Base-by-base conservation (phyloP, 2,329 filamentous ascomycete genomes). In the Ophiostoma sp. region DNA sequence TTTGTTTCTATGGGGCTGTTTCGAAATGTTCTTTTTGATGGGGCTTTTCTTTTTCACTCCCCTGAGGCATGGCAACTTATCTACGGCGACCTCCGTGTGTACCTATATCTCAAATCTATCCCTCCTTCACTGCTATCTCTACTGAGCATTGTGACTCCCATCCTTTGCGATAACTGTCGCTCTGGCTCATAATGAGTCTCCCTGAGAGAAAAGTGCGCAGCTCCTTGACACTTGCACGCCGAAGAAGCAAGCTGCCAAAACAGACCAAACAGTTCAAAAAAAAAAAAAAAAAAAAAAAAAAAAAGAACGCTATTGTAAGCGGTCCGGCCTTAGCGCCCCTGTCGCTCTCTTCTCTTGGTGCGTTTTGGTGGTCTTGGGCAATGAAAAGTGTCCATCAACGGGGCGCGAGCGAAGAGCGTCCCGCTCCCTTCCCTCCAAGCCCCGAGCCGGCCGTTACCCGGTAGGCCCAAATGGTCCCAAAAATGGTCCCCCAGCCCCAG, bases 1-100 rank as follows among this genome's bases (percentile, higher is more conserved):
- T 36, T 55, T 33, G n/a, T 59, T 70, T 70, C 72, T 64, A 70
- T 73, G 72, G 66, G 19, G 64, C 64, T n/a, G 48, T 70, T 73
- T 73, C 72, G 59, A 70, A 72, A 64, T 36, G 59, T 33, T 57
- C 63, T 48, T 52, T 57, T 69, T 69, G 25, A 69, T 69, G 64
- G 64, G 33, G 59, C 59, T 15, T 39, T 39, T 39, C 22, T 28
- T 55, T 50, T 17, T n/a, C n/a, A n/a, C 33, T 48, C 15, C 42
- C 42, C 15, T 48, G 42, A 17, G 42, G 42, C 50, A 28, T 15
- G 22, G 12, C 50, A 22, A 39, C 31, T 39, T 63, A 63, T 63
- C 19, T 22, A 12, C 57, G 33, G 33, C 57, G 28, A 39, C 57
- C 25, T 57, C 52, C 52, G 22, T 55, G 42, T 17, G 42, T 17